Base-by-base conservation (phyloP, 371 early-diverging fungal species). In the Mortierella sp. region DNA sequence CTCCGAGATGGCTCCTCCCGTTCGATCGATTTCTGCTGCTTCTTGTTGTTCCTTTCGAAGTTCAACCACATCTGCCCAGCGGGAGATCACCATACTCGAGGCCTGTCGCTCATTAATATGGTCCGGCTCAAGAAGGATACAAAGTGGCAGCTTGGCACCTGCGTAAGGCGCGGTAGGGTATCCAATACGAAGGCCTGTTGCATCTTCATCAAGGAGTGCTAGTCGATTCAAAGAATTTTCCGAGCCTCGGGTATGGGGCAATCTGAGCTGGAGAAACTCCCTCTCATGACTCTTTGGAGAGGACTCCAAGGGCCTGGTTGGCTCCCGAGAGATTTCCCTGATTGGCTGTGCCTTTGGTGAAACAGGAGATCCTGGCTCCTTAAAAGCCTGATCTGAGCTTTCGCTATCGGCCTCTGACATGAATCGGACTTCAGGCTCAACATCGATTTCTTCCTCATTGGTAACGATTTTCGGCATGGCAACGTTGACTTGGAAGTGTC, bases 381-480 rank as follows among this genome's bases (percentile, higher is more conserved):
- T 57, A 4, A 29, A 16, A 21, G 46, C 66, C 26, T 65, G 66
- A 4, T 59, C 75, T 14, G 37, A 64, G 15, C 52, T 70, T 28
- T 60, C 60, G 18, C 57, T 68, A 23, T 76, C 77, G 5, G 57
- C 44, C 30, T 62, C 80, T 23, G 73, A 66, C 62, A 79, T 47
- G 19, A 79, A 51, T 28, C 66, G 57, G 26, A 79, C 58, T n/a
- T 79, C 80, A 2, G 80, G 80, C n/a, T 64, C 73, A 1, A 73
- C 73, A 45, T 79, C 80, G 57, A 79, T 79, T 30, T 79, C 80
- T 16, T 79, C 73, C 16, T 79, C 80, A 16, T 79, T 69, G 0
- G 62, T 62, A 14, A 60, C 55, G 58, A 64, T 64, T 4, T 66
- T 66, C 6, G 73, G 70, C 55, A 65, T 62, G 9, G 65, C 37